These are phyloP conservation scores for Lachancea thermotolerans DNA, from an alignment of 805 yeast genomes.

Conservation along the genomic window DNA sequence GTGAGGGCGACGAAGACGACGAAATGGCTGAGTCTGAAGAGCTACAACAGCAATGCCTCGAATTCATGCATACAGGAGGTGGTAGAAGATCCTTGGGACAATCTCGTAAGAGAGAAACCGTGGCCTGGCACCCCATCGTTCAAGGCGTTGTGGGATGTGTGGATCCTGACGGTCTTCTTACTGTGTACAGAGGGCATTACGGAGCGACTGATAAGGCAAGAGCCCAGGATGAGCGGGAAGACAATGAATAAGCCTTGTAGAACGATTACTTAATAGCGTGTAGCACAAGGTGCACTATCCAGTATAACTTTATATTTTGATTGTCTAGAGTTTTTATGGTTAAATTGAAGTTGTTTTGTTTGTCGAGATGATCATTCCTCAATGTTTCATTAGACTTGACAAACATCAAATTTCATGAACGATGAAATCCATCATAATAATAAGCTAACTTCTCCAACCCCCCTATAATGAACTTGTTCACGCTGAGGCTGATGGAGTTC, in stretches of 20 bases:
- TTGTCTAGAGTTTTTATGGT: too few relatives aligned
- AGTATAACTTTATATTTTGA: too few relatives aligned
- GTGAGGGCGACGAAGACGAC: slow-evolving; percentile 40
- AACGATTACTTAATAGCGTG: background rate
- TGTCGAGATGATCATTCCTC: too few relatives aligned
- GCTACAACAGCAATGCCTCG: slow-evolving; percentile 25
- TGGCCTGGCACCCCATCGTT: slow-evolving; percentile 26
- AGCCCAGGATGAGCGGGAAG: slow-evolving; percentile 11
- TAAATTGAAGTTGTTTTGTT: too few relatives aligned
- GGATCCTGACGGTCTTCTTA: slow-evolving; percentile 23
- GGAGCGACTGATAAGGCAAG: slow-evolving; percentile 15
- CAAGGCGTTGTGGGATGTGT: slow-evolving; percentile 24
- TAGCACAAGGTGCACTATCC: background rate
- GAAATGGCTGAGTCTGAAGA: slow-evolving; percentile 38
- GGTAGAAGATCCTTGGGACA: slow-evolving; percentile 19
- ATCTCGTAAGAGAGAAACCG: slow-evolving; percentile 21
- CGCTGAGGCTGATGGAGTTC: too few relatives aligned
- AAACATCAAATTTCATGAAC: too few relatives aligned
- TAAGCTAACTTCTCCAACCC: too few relatives aligned
- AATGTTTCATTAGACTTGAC: too few relatives aligned
- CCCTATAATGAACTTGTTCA: too few relatives aligned
- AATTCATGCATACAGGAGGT: slow-evolving; percentile 29
- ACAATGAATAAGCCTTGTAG: slow-evolving; percentile 4
- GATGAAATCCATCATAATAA: too few relatives aligned
- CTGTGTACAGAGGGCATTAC: slow-evolving; percentile 25